Evolutionary conservation across 306 rosid species (phyloP).

Genomic region (Mimosa bimucronata): DNA sequence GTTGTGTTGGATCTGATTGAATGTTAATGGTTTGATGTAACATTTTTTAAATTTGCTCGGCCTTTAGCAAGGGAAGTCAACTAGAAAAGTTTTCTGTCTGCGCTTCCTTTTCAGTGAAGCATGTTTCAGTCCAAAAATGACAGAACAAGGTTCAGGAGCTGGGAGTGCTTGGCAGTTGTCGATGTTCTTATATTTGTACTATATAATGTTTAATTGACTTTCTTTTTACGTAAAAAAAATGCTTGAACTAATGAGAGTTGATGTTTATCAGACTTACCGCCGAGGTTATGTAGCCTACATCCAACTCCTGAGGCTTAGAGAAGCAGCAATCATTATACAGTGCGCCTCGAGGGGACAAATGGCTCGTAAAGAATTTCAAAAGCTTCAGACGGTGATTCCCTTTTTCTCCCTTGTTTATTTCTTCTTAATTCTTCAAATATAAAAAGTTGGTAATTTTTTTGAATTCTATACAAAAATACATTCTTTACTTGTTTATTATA

Average conservation of each 20-base stretch:
- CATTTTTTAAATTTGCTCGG: slow-evolving; percentile 2
- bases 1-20: no score
- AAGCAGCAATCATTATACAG: slow-evolving; percentile 63
- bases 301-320: slow-evolving; percentile 49
- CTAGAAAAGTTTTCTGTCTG: slow-evolving; percentile 12
- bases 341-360: slow-evolving; percentile 68
- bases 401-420: slow-evolving; percentile 18
- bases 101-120: slow-evolving; percentile 15
- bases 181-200: background rate
- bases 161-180: slow-evolving; percentile 20
- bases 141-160: slow-evolving; percentile 14
- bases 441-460: slow-evolving; percentile 4
- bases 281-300: slow-evolving; percentile 48
- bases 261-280: slow-evolving; percentile 57
- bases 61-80: slow-evolving; percentile 11
- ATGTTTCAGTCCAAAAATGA: background rate
- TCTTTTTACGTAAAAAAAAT: slow-evolving; percentile 17
- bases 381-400: slow-evolving; percentile 68
- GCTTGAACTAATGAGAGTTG: slow-evolving; percentile 29
- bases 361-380: slow-evolving; percentile 71
- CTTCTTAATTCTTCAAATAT: slow-evolving; percentile 21
- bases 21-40: no score
- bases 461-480: background rate
- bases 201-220: slow-evolving; percentile 17
- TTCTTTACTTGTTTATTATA: slow-evolving; percentile 1